These are phyloP conservation scores for Cardamine chenopodiifolia DNA, from an alignment of 345 rosid genomes.

Conservation along the genomic window DNA sequence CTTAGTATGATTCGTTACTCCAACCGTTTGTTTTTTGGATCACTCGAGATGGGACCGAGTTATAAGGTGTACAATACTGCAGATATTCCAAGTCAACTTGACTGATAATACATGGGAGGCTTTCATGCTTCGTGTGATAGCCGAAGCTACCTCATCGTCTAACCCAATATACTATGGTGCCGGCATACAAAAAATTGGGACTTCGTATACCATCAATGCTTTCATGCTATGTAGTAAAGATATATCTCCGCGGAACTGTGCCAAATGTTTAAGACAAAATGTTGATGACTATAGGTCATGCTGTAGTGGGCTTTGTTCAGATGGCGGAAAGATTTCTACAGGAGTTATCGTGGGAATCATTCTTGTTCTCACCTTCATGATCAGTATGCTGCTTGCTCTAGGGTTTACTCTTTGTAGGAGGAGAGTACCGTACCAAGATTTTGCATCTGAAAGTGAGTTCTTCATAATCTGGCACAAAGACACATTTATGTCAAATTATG, in stretches of 20 bases:
- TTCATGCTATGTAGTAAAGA: slow-evolving; percentile 4
- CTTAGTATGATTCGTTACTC: slow-evolving; percentile 45
- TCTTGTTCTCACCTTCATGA: neutral
- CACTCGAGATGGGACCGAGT: neutral
- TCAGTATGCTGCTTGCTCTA: slow-evolving; percentile 1
- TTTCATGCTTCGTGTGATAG: neutral
- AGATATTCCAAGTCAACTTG: neutral
- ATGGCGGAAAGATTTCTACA: neutral
- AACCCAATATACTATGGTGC: neutral
- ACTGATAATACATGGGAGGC: neutral
- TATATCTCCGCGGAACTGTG: neutral
- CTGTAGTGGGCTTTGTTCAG: neutral
- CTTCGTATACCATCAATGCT: neutral
- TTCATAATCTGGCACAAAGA: neutral
- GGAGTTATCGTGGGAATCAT: neutral
- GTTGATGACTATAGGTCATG: neutral
- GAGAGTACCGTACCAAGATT: neutral
- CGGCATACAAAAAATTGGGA: neutral
- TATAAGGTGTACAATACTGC: neutral
- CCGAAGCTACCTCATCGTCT: neutral
- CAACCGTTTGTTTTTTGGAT: slow-evolving; percentile 26
- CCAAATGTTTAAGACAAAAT: neutral
- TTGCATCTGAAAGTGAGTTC: slow-evolving; percentile 15
- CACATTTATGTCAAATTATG: slow-evolving; percentile 9
- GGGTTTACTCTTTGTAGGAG: slow-evolving; percentile 1